These are phyloP conservation scores for Naganishia liquefaciens DNA, from an alignment of 1,284 basidiomycete genomes.

Conservation along the genomic window DNA sequence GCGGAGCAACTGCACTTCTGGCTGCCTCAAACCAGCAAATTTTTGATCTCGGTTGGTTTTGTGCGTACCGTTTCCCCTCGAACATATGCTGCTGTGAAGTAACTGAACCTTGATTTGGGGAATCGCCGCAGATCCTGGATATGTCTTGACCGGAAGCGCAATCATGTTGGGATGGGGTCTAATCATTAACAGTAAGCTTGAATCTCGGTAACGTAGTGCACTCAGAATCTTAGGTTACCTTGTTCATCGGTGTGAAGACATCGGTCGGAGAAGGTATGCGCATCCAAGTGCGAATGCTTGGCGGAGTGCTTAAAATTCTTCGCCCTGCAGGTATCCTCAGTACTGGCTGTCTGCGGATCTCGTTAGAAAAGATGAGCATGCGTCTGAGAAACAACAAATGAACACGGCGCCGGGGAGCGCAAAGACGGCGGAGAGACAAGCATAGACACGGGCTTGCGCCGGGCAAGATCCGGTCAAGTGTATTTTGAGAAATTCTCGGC, in stretches of 20 bases:
- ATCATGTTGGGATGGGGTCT: conserved; percentile 29
- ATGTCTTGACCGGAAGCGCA: conserved; percentile 23
- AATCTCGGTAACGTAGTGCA: not conserved
- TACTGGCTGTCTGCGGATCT: conserved; percentile 23
- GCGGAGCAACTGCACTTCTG: conserved; percentile 25
- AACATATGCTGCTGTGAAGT: not conserved
- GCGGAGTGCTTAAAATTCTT: not conserved
- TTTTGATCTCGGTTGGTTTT: conserved; percentile 30
- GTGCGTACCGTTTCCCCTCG: conserved; percentile 3
- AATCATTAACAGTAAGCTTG: conserved; percentile 24
- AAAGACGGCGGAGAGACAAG: conserved; percentile 15
- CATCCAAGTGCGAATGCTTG: too few relatives aligned
- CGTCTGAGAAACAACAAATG: conserved; percentile 24
- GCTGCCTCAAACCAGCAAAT: conserved; percentile 29
- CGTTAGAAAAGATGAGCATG: conserved; percentile 11
- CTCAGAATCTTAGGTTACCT: not conserved
- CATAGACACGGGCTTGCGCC: not conserved
- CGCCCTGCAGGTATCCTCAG: conserved; percentile 21
- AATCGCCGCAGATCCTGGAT: conserved; percentile 11
- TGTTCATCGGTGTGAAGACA: not conserved
- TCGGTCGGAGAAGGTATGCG: conserved; percentile 22
- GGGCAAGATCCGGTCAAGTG: not conserved
- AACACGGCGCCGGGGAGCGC: conserved; percentile 18
- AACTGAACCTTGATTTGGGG: not conserved
- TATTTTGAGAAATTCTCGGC: not conserved